Base-by-base conservation (phyloP, 768 basidiomycete genomes). In the Rubroboletus pulcherrimus region DNA sequence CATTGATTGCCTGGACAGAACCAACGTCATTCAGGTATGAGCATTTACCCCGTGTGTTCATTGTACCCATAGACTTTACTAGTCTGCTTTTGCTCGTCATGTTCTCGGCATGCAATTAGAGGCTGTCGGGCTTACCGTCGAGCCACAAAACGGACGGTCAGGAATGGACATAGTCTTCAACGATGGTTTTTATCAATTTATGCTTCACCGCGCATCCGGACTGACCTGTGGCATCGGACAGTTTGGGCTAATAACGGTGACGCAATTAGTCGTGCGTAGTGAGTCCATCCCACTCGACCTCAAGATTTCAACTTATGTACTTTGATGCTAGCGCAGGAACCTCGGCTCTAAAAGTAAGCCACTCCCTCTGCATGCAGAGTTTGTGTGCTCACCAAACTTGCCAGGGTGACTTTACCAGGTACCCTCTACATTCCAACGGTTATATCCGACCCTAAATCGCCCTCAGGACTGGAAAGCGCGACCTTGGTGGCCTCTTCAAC, bases 161-260 rank as follows among this genome's bases (percentile, higher is more conserved):
- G 86, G 84, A 46, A 80, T 82, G 53, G 92, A 96, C 62, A 61
- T 82, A 17, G 80, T 84, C 17, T 91, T 95, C 68, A 95, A 92
- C 59, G 84, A 91, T 67, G 83, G 90, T 90, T 49, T 40, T 70
- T 61, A 51, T 26, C 37, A n/a, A 12, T 38, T 53, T 29, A 17
- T 44, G 47, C 38, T 48, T 31, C 9, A 21, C 12, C 1, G 1
- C 14, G 10, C 49, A 41, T 26, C 34, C 7, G 5, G 30, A 46
- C 49, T 48, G 15, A 57, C 31, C 4, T 8, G n/a, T 45, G 15
- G 38, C 24, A 29, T 31, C 9, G 51, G 24, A 55, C 42, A 91
- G 91, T 93, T 17, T 99, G 97, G 97, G 97, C 97, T 2, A 97
- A 98, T 66, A 98, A 98, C 62, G 97, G 97, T 0, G 97, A 99